Percentiles rank a stretch among this genome's conserved stretches.
phyloP scores from a whole-genome alignment of 2,329 filamentous ascomycete genomes.

The Arthrinium puccinioides region DNA sequence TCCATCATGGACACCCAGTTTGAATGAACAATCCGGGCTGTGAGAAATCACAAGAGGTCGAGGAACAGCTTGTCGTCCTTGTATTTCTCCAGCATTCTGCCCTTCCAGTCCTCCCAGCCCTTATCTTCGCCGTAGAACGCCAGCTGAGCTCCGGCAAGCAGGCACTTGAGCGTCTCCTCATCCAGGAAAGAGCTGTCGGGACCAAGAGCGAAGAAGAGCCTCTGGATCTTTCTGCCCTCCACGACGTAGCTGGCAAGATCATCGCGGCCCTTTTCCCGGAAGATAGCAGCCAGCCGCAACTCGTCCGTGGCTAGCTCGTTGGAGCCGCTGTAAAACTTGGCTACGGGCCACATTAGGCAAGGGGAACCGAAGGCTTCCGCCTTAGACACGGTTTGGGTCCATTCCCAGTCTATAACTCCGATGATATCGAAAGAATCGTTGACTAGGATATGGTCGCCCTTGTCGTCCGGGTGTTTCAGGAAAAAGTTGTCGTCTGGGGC shows the following conservation, averaged over 20 bases:
- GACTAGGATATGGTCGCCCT: slow-evolving; percentile 35
- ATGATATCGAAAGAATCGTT: slow-evolving; percentile 31
- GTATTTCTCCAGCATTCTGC: not conserved
- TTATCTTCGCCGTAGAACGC: slow-evolving; percentile 6
- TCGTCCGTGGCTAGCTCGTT: slow-evolving; percentile 21
- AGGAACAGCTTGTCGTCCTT: not conserved
- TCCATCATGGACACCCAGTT: no score
- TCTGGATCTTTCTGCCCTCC: slow-evolving; percentile 14
- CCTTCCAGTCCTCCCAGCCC: not conserved
- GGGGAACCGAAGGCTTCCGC: slow-evolving; percentile 24
- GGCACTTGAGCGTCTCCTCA: slow-evolving; percentile 5
- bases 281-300: slow-evolving; percentile 13
- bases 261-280: slow-evolving; percentile 11
- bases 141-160: slow-evolving; percentile 9
- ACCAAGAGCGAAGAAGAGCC: slow-evolving; percentile 14
- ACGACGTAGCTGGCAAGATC: slow-evolving; percentile 13
- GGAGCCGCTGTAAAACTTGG: slow-evolving; percentile 22
- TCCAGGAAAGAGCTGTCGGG: not conserved
- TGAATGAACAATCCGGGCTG: no score
- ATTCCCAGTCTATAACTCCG: slow-evolving; percentile 37
- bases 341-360: slow-evolving; percentile 27
- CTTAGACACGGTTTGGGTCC: slow-evolving; percentile 19
- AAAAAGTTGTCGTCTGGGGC: slow-evolving; percentile 15
- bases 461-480: slow-evolving; percentile 36
- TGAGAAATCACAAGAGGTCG: no score